phyloP scores from a whole-genome alignment of 164 flowering plant genomes.

The Cinnamomum chago region DNA sequence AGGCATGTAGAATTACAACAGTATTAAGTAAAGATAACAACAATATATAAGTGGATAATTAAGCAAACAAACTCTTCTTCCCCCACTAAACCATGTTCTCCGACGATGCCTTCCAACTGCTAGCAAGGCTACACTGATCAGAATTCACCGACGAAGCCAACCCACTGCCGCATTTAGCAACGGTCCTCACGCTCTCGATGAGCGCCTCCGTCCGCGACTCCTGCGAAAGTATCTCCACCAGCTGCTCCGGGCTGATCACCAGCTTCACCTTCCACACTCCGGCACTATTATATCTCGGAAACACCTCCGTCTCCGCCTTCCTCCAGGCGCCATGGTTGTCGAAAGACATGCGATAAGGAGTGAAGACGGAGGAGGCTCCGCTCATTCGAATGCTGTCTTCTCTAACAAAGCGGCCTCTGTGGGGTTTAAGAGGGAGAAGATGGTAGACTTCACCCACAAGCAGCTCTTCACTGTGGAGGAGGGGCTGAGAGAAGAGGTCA shows the following conservation, averaged over 20 bases:
- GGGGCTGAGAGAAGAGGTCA: constrained; percentile 57
- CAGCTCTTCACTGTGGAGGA: constrained; percentile 54
- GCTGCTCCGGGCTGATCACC: constrained; percentile 65
- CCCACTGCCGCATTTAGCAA: constrained; percentile 67
- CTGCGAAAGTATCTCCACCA: constrained; percentile 64
- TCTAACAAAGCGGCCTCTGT: constrained; percentile 21
- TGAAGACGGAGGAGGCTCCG: neutral
- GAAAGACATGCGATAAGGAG: constrained; percentile 80
- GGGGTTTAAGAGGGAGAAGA: constrained; percentile 51
- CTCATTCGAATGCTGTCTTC: constrained; percentile 5
- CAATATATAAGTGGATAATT: neutral
- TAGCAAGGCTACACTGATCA: constrained; percentile 70
- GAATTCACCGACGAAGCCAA: constrained; percentile 38
- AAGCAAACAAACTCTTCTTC: neutral
- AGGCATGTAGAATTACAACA: neutral
- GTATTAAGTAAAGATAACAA: too few relatives aligned
- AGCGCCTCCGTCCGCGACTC: constrained; percentile 60
- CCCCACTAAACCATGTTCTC: constrained; percentile 21
- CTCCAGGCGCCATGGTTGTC: constrained; percentile 45
- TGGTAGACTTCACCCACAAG: constrained; percentile 53
- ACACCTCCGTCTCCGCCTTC: constrained; percentile 40
- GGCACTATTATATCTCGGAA: constrained; percentile 20
- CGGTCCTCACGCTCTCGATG: constrained; percentile 75
- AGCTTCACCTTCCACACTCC: constrained; percentile 95
- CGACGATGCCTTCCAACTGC: constrained; percentile 50